These are phyloP conservation scores for Nyctanthes arbortristis DNA, from an alignment of 257 asterid genomes.

Conservation along the genomic window DNA sequence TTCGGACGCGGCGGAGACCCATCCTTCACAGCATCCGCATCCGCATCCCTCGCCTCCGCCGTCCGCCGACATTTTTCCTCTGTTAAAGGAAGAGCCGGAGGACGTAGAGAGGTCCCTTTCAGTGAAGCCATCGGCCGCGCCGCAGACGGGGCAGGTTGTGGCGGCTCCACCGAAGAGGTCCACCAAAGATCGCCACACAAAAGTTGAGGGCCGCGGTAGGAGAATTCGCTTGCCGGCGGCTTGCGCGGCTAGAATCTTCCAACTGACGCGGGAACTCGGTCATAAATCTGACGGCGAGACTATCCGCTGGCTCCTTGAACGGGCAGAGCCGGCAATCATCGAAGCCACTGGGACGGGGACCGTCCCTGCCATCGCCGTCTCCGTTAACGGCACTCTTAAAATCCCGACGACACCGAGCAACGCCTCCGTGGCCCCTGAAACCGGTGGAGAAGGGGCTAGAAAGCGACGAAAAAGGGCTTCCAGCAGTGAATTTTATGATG, in stretches of 20 bases:
- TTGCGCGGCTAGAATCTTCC: constrained; percentile 77
- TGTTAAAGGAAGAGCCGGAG: constrained; percentile 49
- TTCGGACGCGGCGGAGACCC: constrained; percentile 19
- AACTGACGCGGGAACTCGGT: constrained; percentile 68
- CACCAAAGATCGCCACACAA: constrained; percentile 78
- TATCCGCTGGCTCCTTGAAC: constrained; percentile 72
- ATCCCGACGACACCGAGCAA: constrained; percentile 54
- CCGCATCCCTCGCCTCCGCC: constrained; percentile 5
- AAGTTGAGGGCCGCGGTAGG: constrained; percentile 86
- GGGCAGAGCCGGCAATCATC: constrained; percentile 79
- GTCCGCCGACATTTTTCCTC: constrained; percentile 18
- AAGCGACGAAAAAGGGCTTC: constrained; percentile 48
- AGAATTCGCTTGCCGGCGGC: constrained; percentile 77
- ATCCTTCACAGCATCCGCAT: constrained; percentile 9
- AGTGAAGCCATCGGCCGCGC: constrained; percentile 2
- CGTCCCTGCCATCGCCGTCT: constrained; percentile 71
- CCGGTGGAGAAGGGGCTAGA: constrained; percentile 10
- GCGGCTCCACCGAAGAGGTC: constrained; percentile 45
- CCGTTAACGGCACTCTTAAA: constrained; percentile 70
- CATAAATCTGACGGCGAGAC: constrained; percentile 82
- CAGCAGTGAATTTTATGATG: constrained; percentile 57
- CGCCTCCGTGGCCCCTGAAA: constrained; percentile 28
- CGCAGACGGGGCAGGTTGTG: constrained; percentile 6
- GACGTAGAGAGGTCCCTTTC: constrained; percentile 31
- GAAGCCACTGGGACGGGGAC: constrained; percentile 84